A percentile compares a stretch with the other conserved stretches of the same genome.
Evolutionary conservation across 768 basidiomycete species (phyloP).

Genomic region (Trametes elegans): DNA sequence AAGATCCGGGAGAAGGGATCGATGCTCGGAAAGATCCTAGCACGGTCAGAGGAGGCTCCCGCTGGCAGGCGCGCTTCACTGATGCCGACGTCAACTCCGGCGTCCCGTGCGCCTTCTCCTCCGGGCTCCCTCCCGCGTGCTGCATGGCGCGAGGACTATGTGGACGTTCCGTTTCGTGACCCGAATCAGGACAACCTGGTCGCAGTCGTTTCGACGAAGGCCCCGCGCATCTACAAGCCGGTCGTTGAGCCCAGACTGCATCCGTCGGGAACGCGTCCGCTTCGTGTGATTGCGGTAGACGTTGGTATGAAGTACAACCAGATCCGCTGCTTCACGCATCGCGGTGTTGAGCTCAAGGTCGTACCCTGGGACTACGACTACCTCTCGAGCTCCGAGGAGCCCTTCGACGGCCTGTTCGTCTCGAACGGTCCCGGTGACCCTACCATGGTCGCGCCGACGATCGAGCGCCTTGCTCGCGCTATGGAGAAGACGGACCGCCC

Average conservation of each 20-base stretch:
- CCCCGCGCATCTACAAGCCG: conserved; percentile 69
- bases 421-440: conserved; percentile 99
- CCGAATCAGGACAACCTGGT: conserved; percentile 91
- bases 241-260: conserved; percentile 56
- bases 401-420: conserved; percentile 92
- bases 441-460: conserved; percentile 73
- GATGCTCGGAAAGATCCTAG: conserved; percentile 84
- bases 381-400: conserved; percentile 62
- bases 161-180: conserved; percentile 80
- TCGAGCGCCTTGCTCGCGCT: conserved; percentile 60
- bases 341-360: conserved; percentile 95
- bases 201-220: conserved; percentile 75
- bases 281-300: conserved; percentile 89
- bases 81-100: conserved; percentile 37
- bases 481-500: conserved; percentile 77
- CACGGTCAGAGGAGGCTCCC: conserved; percentile 50
- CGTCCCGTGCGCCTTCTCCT: conserved; percentile 53
- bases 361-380: conserved; percentile 98
- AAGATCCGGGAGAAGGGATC: conserved; percentile 92
- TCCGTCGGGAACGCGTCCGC: conserved; percentile 64
- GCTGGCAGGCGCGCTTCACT: conserved; percentile 36
- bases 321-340: conserved; percentile 89
- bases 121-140: conserved; percentile 37
- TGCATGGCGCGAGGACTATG: conserved; percentile 82
- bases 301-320: conserved; percentile 99